Base-by-base conservation (phyloP, 768 basidiomycete species). In the Suillus tomentosus region DNA sequence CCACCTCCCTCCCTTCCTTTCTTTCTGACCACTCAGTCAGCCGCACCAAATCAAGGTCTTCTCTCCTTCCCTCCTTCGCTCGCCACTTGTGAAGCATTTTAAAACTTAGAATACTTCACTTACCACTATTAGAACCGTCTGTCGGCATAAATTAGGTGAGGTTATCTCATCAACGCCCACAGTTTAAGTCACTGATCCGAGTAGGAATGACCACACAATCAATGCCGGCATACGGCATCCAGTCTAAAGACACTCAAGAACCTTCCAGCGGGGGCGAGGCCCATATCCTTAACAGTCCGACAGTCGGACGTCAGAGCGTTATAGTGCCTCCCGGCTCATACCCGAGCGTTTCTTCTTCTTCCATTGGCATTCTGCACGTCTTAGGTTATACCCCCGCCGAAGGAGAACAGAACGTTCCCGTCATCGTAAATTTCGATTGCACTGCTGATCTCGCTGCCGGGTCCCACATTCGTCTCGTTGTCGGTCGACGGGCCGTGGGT, bases 381-480 rank as follows among this genome's bases (percentile, higher is more conserved):
- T 82, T 86, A 67, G 84, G 82, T 65, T 92, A 85, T 75, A 77
- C 83, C 14, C 90, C 90, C 10, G 74, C 80, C 22, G 84, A 88
- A 72, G 93, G 92, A 64, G 81, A 83, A 66, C 76, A 81, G 24
- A 89, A 87, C 62, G 81, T 85, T 0, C 85, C 83, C 58, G 84
- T 95, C 71, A 80, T 85, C 42, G 86, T 90, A 67, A 79, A 82
- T 11, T 84, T 85, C 62, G 74, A 81, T 7, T 76, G 75, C 62
- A 72, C 68, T 37, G 61, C 67, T 3, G 71, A 72, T 14, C 60
- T 70, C 0, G 67, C 67, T 3, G 1, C 69, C 3, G 74, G 67
- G 1, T 81, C 90, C 43, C 87, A 82, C 64, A 84, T 94, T 27
- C 86, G 93, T 60, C 85, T 95, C 67, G 86, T 94, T 68, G 80